Evolutionary conservation across 129 eudicot species (phyloP), one percentile per base, ranked within the genome.

Genomic region (Pseudognaphalium luteoalbum): DNA sequence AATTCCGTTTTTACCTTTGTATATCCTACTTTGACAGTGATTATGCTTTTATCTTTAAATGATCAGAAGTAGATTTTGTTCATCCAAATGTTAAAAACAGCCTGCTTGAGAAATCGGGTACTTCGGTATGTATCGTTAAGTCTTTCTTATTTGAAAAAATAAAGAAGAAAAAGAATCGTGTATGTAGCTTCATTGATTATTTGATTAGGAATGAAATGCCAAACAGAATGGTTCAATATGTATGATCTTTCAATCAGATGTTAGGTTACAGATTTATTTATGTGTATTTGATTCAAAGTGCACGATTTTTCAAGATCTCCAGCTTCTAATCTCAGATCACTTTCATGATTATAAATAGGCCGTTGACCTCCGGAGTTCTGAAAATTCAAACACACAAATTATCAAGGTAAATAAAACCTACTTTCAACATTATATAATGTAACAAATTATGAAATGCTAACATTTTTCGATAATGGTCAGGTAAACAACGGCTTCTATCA

Each of bases 291-390:
- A 54, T 54, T 54, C 21, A 54, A 41, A 9, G 47, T 41, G 60
- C 60, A 54, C 21, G 8, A 54, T 14, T 16, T 54, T 54, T 54
- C 21, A 54, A 16, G 7, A 20, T 22, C 51, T 32, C 66, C 32
- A 33, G 21, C 29, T 71, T 15, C 51, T 34, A 34, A 64, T 72
- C 68, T 17, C 28, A 52, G 28, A 72, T 14, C 66, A 54, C 39
- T 75, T 78, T 77, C 16, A 65, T 76, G 47, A 44, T 68, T 74
- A 52, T 79, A 20, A 3, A 42, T 68, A 93, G 98, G 98, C 92
- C 67, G 96, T 93, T 76, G 86, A 93, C 80, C 96, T 93, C 56
- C 73, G 88, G 75, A 84, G 89, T 86, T 75, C 93, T 25, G 92
- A 91, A 57, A 65, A 66, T 75, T 74, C 93, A 74, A 74, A 73